phyloP scores from a whole-genome alignment of 306 rosid genomes.

The Potentilla sterilis region DNA sequence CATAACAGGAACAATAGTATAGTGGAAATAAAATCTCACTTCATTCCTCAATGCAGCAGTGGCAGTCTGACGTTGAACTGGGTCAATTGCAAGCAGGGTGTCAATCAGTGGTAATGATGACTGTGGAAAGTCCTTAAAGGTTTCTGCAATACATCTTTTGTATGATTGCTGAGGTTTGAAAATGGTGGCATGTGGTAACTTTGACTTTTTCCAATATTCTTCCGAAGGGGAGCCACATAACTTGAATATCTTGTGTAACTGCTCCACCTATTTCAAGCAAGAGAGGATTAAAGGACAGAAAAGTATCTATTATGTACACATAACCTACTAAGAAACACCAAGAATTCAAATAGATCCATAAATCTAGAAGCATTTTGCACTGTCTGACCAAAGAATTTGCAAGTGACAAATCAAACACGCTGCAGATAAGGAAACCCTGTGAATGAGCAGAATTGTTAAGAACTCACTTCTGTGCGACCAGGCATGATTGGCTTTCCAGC shows the following conservation, averaged over 20 bases:
- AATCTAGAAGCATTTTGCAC: constrained; percentile 26
- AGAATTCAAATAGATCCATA: constrained; percentile 17
- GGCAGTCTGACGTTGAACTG: constrained; percentile 79
- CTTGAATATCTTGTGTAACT: constrained; percentile 92
- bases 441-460: constrained; percentile 3
- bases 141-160: constrained; percentile 71
- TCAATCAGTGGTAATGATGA: constrained; percentile 80
- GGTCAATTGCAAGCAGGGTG: constrained; percentile 77
- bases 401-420: constrained; percentile 13
- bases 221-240: constrained; percentile 92
- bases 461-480: constrained; percentile 82
- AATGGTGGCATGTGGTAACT: constrained; percentile 84
- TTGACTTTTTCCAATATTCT: constrained; percentile 83
- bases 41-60: constrained; percentile 75
- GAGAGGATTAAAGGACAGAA: constrained; percentile 23
- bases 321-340: constrained; percentile 17
- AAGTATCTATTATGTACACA: constrained; percentile 24
- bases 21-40: constrained; percentile 52
- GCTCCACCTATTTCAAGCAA: constrained; percentile 63
- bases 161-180: constrained; percentile 87
- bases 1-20: constrained; percentile 15
- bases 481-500: constrained; percentile 96
- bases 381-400: constrained; percentile 18
- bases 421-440: constrained; percentile 16
- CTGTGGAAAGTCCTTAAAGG: constrained; percentile 68